These are phyloP conservation scores for Xylaria telfairii DNA, from an alignment of 495 filamentous ascomycete species.

Conservation along the genomic window DNA sequence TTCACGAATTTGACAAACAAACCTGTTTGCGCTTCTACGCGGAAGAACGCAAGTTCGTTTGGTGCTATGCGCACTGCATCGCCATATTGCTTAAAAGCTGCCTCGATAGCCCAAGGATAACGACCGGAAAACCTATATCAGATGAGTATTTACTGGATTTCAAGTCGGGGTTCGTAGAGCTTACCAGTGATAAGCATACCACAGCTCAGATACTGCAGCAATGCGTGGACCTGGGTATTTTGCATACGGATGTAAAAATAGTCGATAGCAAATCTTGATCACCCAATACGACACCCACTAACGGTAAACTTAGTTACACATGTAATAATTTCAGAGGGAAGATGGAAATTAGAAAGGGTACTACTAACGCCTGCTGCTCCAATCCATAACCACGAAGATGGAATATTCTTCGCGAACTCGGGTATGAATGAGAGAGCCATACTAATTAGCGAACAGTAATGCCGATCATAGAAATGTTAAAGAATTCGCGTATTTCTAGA, in stretches of 20 bases:
- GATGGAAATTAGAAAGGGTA: too few relatives aligned
- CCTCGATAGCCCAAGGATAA: neutral
- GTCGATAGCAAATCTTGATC: constrained; percentile 27
- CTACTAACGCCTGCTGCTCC: too few relatives aligned
- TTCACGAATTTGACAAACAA: neutral
- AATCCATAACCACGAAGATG: too few relatives aligned
- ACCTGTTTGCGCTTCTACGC: neutral
- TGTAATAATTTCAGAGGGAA: too few relatives aligned
- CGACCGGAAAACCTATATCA: neutral
- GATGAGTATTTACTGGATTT: neutral
- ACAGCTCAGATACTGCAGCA: constrained; percentile 51
- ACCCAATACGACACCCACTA: neutral
- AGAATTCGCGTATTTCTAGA: too few relatives aligned
- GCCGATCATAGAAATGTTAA: too few relatives aligned
- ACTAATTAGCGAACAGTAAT: too few relatives aligned
- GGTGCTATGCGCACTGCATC: neutral
- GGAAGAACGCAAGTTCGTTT: neutral
- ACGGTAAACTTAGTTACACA: neutral
- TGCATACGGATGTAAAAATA: constrained; percentile 57
- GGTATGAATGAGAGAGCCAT: too few relatives aligned
- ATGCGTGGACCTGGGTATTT: constrained; percentile 57
- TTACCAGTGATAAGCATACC: constrained; percentile 11
- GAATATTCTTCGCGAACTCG: too few relatives aligned
- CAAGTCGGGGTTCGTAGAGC: constrained; percentile 1
- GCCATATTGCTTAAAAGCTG: neutral